phyloP scores from a whole-genome alignment of 495 filamentous ascomycete genomes.

The Neurospora sp. region DNA sequence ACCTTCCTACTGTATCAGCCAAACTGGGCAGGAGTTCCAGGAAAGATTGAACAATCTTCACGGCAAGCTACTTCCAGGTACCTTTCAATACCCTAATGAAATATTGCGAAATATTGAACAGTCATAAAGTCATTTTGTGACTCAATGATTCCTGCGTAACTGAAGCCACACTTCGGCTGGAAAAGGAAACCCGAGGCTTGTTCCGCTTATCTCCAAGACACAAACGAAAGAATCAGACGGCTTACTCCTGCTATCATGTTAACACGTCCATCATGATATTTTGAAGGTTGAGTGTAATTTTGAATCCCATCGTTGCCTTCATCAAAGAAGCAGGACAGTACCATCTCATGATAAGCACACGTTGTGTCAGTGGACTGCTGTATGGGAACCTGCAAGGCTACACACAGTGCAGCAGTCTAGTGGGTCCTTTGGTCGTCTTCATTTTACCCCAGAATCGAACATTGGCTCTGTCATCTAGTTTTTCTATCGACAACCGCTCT shows the following conservation, averaged over 20 bases:
- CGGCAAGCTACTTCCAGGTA: not conserved
- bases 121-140: not conserved
- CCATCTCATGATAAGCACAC: not conserved
- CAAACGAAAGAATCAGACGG: not conserved
- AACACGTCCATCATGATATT: not conserved
- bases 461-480: not conserved
- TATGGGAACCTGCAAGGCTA: constrained; percentile 3
- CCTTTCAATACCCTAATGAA: not conserved
- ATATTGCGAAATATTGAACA: not conserved
- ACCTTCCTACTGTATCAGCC: not conserved
- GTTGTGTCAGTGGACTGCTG: not conserved
- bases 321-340: not conserved
- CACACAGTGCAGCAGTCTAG: not conserved
- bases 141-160: not conserved
- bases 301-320: not conserved
- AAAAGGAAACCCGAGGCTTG: not conserved
- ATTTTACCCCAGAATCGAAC: constrained; percentile 12
- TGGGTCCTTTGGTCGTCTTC: not conserved
- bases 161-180: not conserved
- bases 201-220: not conserved
- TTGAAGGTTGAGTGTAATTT: not conserved
- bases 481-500: not conserved
- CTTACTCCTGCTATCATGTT: not conserved
- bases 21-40: not conserved
- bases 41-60: not conserved